Percentiles rank a stretch among this genome's conserved stretches.
phyloP scores from a whole-genome alignment of 2,329 filamentous ascomycete species.

The Talaromyces sp. region DNA sequence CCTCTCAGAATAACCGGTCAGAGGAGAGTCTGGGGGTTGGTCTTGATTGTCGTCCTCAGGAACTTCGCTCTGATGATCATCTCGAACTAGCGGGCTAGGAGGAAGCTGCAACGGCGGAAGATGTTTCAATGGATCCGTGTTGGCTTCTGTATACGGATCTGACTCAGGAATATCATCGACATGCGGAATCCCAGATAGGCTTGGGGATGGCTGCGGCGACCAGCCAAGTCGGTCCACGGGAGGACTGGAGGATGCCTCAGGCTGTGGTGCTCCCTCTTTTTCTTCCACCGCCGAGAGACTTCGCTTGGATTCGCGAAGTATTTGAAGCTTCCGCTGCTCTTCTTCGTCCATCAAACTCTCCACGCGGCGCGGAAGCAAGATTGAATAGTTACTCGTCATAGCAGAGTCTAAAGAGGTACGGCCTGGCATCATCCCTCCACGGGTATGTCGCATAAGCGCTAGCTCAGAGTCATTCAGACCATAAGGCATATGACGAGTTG shows the following conservation, averaged over 20 bases:
- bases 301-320: background rate
- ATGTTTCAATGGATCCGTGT: constrained; percentile 4
- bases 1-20: background rate
- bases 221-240: background rate
- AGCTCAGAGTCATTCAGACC: constrained; percentile 64
- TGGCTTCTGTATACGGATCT: background rate
- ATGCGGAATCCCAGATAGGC: background rate
- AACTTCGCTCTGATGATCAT: constrained; percentile 21
- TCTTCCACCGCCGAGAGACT: background rate
- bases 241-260: background rate
- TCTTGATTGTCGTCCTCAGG: constrained; percentile 1
- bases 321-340: constrained; percentile 62
- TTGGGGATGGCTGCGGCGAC: constrained; percentile 2
- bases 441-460: constrained; percentile 48
- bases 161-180: background rate
- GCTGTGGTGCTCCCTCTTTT: background rate
- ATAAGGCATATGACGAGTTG: constrained; percentile 67
- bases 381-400: constrained; percentile 55
- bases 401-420: constrained; percentile 65
- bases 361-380: constrained; percentile 63
- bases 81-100: constrained; percentile 31
- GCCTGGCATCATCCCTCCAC: too few relatives aligned
- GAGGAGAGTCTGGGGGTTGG: background rate
- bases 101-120: constrained; percentile 6
- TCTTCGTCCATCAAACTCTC: constrained; percentile 76